Percentiles rank a stretch among this genome's conserved stretches.
These are phyloP conservation scores for Phialemonium atrogriseum DNA, from an alignment of 2,329 filamentous ascomycete genomes.

Conservation along the genomic window DNA sequence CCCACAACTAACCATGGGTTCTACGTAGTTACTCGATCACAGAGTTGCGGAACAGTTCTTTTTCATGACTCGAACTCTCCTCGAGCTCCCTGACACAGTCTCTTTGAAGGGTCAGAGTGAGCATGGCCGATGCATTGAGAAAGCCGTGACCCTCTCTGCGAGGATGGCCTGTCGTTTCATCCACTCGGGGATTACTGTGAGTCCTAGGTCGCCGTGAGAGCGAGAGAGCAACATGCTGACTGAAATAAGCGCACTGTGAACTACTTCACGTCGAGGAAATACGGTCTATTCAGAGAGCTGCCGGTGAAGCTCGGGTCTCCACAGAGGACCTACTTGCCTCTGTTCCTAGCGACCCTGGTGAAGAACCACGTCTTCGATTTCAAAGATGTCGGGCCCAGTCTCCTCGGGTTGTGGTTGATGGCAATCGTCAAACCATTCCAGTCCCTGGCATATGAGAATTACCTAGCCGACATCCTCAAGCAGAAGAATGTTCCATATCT, in stretches of 20 bases:
- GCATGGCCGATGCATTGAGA: constrained; percentile 30
- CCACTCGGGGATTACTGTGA: constrained; percentile 31
- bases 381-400: constrained; percentile 33
- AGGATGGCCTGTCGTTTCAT: constrained; percentile 37
- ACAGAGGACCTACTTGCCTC: constrained; percentile 35
- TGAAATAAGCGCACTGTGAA: constrained; percentile 24
- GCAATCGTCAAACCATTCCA: constrained; percentile 41
- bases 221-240: constrained; percentile 7
- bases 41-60: constrained; percentile 39
- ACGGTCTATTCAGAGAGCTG: constrained; percentile 38
- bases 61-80: constrained; percentile 26
- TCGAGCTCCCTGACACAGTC: constrained; percentile 12
- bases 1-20: too few relatives aligned
- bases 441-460: constrained; percentile 38
- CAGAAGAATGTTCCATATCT: constrained; percentile 34
- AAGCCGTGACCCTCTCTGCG: constrained; percentile 35
- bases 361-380: constrained; percentile 38
- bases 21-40: constrained; percentile 34
- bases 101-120: constrained; percentile 8
- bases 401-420: constrained; percentile 44
- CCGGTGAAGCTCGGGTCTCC: constrained; percentile 29
- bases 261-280: constrained; percentile 38
- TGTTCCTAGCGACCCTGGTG: constrained; percentile 44
- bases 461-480: constrained; percentile 38
- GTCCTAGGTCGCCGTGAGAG: constrained; percentile 12